phyloP scores from a whole-genome alignment of 176 grass and related monocot genomes.

The Eleusine coracana region DNA sequence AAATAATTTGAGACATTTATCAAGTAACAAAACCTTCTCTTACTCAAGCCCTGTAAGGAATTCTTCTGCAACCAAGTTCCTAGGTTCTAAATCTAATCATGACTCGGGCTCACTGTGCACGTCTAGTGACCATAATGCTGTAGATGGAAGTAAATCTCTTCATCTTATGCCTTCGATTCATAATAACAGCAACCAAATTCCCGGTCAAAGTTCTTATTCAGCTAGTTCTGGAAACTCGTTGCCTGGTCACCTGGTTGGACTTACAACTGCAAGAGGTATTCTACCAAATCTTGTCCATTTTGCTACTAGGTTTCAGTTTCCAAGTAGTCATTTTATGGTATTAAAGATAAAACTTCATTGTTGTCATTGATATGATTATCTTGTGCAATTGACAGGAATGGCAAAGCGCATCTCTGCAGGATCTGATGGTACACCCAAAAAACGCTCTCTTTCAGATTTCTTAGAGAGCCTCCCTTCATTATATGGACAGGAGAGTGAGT shows the following conservation, averaged over 20 bases:
- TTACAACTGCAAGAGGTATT: constrained; percentile 44
- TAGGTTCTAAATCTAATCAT: constrained; percentile 60
- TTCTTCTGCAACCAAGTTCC: constrained; percentile 53
- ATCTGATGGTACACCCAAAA: constrained; percentile 59
- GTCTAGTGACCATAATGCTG: constrained; percentile 46
- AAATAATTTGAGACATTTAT: constrained; percentile 54
- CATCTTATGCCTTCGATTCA: constrained; percentile 44
- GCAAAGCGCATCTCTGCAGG: constrained; percentile 28
- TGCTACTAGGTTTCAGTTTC: background rate
- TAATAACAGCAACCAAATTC: constrained; percentile 33
- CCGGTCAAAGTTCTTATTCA: constrained; percentile 43
- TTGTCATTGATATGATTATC: constrained; percentile 26
- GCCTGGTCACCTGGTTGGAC: constrained; percentile 46
- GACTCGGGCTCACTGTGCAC: constrained; percentile 52
- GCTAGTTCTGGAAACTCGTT: constrained; percentile 33
- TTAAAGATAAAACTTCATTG: background rate
- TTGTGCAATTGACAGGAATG: constrained; percentile 50
- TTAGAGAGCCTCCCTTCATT: constrained; percentile 62
- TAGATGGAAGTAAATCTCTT: constrained; percentile 54
- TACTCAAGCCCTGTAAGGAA: constrained; percentile 51
- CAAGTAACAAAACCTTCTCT: constrained; percentile 48
- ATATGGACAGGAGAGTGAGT: constrained; percentile 53
- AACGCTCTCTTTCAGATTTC: constrained; percentile 71
- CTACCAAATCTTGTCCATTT: background rate
- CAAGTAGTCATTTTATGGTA: background rate